These are phyloP conservation scores for Pouteria glomerata DNA, from an alignment of 148 eudicot genomes.

Conservation along the genomic window DNA sequence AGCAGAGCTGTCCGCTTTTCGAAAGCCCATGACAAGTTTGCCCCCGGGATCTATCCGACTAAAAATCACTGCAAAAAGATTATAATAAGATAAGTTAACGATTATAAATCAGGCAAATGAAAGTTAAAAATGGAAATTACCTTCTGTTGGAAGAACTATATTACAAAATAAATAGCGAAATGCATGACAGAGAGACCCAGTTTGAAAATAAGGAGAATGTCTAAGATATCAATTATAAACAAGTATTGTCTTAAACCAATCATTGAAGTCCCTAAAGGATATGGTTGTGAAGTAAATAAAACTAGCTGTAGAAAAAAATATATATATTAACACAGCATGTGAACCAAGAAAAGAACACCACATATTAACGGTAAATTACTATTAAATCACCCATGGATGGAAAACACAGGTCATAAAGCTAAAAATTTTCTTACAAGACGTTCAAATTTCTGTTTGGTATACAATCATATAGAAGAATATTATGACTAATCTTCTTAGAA, in stretches of 20 bases:
- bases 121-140: neutral
- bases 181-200: neutral
- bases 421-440: neutral
- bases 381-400: neutral
- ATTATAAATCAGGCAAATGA: neutral
- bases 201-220: neutral
- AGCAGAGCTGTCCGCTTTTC: constrained; percentile 55
- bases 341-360: constrained; percentile 8
- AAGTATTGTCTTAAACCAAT: neutral
- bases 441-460: neutral
- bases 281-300: neutral
- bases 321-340: neutral
- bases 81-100: neutral
- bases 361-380: neutral
- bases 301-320: neutral
- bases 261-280: neutral
- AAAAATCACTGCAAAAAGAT: constrained; percentile 56
- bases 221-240: neutral
- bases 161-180: neutral
- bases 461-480: neutral
- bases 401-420: neutral
- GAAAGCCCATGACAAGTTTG: constrained; percentile 84
- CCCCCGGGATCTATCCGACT: constrained; percentile 92
- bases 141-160: neutral
- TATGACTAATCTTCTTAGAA: neutral